Conservation (phyloP, 768 basidiomycete species). For the Butyriboletus loyo region DNA sequence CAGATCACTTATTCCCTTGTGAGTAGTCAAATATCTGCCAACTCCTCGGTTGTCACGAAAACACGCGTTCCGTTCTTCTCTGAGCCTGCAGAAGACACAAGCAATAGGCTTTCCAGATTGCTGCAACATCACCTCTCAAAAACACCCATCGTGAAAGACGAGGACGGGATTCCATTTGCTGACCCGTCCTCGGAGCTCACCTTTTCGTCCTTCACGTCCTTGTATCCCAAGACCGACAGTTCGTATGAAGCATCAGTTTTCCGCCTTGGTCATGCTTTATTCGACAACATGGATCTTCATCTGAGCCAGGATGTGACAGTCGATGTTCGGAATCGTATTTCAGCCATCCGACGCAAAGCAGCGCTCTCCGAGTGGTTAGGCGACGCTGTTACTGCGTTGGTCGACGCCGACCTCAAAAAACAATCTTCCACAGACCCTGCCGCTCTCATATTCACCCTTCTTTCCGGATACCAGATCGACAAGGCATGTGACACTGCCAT, state of each 20-base stretch:
- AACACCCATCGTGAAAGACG: conserved; percentile 68
- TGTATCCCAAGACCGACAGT: conserved; percentile 69
- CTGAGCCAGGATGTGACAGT: conserved; percentile 52
- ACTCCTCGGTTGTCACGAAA: conserved; percentile 56
- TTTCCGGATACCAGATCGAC: conserved; percentile 87
- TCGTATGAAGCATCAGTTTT: conserved; percentile 79
- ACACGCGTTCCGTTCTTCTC: conserved; percentile 45
- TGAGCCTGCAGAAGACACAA: conserved; percentile 30
- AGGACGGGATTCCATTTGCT: conserved; percentile 67
- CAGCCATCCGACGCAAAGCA: conserved; percentile 66
- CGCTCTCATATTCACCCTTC: conserved; percentile 63
- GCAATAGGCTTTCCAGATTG: conserved; percentile 53
- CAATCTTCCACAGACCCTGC: conserved; percentile 44
- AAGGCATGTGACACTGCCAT: conserved; percentile 74
- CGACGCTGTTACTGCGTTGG: conserved; percentile 59
- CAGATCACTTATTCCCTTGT: conserved; percentile 4
- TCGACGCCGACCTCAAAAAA: conserved; percentile 69
- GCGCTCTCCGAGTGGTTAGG: conserved; percentile 86
- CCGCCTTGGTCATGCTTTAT: conserved; percentile 84
- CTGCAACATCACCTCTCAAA: conserved; percentile 75
- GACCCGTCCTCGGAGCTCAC: conserved; percentile 59
- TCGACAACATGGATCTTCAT: conserved; percentile 75
- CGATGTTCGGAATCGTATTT: conserved; percentile 61
- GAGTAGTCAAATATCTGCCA: conserved; percentile 52
- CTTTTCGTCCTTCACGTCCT: conserved; percentile 72